These are phyloP conservation scores for Dichomitus squalens DNA, from an alignment of 1,284 basidiomycete genomes.

Conservation along the genomic window DNA sequence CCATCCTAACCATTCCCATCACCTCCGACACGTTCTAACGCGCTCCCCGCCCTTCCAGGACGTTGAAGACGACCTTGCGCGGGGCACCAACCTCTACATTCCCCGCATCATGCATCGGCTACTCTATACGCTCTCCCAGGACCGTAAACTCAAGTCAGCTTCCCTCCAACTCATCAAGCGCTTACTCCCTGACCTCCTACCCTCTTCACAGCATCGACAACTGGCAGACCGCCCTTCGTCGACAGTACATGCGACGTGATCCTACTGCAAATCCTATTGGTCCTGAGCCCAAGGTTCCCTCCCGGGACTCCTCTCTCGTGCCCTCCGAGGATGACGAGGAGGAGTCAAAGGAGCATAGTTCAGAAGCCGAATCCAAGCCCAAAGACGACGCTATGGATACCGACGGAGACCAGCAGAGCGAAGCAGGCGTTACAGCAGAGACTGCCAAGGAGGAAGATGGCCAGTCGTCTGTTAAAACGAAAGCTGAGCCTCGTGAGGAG, in stretches of 20 bases:
- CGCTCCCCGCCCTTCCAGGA: conserved; percentile 48
- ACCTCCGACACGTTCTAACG: conserved; percentile 13
- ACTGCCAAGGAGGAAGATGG: background rate
- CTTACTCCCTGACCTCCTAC: conserved; percentile 12
- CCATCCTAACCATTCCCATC: background rate
- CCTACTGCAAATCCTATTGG: conserved; percentile 74
- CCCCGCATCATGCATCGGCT: conserved; percentile 75
- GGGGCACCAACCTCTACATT: conserved; percentile 59
- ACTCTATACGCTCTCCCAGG: conserved; percentile 73
- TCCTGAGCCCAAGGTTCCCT: conserved; percentile 42
- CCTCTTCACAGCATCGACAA: conserved; percentile 56
- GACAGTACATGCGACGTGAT: conserved; percentile 70
- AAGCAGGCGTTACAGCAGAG: background rate
- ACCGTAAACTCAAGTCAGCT: conserved; percentile 77
- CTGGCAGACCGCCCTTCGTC: conserved; percentile 74
- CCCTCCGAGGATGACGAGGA: conserved; percentile 19
- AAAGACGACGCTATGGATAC: background rate
- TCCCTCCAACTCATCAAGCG: conserved; percentile 8
- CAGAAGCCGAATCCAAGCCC: background rate
- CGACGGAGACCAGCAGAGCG: background rate
- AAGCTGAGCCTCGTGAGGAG: background rate
- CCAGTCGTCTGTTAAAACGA: background rate
- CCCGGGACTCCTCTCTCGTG: conserved; percentile 29
- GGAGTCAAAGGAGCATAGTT: conserved; percentile 3
- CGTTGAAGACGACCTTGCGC: conserved; percentile 73